Conservation (phyloP, 345 rosid species). For the Aquilaria malaccensis region DNA sequence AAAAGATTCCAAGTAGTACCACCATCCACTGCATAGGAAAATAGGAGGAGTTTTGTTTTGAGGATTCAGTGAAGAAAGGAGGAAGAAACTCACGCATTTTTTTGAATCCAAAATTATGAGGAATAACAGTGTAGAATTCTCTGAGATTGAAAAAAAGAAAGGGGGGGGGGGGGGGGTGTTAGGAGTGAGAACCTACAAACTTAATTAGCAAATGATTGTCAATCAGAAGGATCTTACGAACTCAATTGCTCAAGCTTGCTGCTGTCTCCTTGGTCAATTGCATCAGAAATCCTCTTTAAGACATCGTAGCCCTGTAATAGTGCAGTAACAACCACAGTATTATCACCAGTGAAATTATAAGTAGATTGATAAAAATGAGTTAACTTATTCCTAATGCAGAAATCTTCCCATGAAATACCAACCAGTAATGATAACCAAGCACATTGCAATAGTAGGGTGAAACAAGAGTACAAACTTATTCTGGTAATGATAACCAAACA, state of each 20-base stretch:
- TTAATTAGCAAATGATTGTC: not conserved
- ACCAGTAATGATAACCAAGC: no score
- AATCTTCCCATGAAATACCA: no score
- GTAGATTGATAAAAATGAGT: no score
- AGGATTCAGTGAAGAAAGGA: constrained; percentile 6
- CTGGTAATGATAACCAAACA: no score
- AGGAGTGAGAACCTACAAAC: not conserved
- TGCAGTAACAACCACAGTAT: constrained; percentile 14
- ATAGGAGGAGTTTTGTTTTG: not conserved
- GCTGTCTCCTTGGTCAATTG: constrained; percentile 38
- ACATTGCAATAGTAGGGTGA: no score
- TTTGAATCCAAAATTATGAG: constrained; percentile 85
- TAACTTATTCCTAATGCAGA: no score
- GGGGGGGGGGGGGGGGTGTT: not conserved
- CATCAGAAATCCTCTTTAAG: constrained; percentile 63
- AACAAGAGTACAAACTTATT: no score
- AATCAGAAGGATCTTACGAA: constrained; percentile 42
- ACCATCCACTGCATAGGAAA: no score
- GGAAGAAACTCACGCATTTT: constrained; percentile 70
- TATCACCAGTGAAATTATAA: not conserved
- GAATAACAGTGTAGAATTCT: constrained; percentile 84
- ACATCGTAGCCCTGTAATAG: constrained; percentile 72
- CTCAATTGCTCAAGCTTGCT: constrained; percentile 61
- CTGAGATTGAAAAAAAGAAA: constrained; percentile 30
- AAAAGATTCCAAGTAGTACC: not conserved